Base-by-base conservation (phyloP, 208 protist species). In the Crithidia acanthocephali region DNA sequence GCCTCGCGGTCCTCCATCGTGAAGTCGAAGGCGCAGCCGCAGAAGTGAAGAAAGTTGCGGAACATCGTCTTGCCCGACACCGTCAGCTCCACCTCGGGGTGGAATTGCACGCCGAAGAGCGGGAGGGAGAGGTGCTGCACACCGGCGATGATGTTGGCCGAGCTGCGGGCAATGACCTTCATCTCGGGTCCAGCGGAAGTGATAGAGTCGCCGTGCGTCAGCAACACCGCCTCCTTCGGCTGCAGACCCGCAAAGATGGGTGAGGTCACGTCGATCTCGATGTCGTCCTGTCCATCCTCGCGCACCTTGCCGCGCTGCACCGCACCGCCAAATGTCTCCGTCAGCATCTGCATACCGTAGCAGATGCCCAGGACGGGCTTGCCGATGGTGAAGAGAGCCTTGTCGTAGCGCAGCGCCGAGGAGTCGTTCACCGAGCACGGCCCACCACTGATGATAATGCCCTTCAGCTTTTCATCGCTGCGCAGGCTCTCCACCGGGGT, bases 291-390 rank as follows among this genome's bases (percentile, higher is more conserved):
- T n/a, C 98, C 98, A 68, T 99, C 98, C 71, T 99, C 97, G 47
- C 98, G 86, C 33, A 97, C 76, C 9, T 56, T 73, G 13, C 93
- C 96, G 25, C 76, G 76, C 67, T 87, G 86, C 32, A 99, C 94
- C n/a, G 66, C 80, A 25, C 98, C 98, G 28, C 96, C 96, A 69
- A 89, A 96, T 32, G 70, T 40, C 32, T 77, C 74, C 53, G 88
- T 85, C 44, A 99, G 76, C 27, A 99, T 83, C 83, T 99, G 97
- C 88, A 98, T 97, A n/a, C 98, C 98, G 72, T 99, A 99, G 85
- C 98, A 99, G 62, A 99, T 99, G 66, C 98, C 98, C 1, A 99
- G 74, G 7, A 99, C 75, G 1, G 98, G 97, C 59, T 96, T 88
- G 44, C 83, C 82, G 13, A 91, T 56, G n/a, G 56, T 68, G 71